phyloP scores from a whole-genome alignment of 768 basidiomycete genomes.

The Pulveroboletus sp. region DNA sequence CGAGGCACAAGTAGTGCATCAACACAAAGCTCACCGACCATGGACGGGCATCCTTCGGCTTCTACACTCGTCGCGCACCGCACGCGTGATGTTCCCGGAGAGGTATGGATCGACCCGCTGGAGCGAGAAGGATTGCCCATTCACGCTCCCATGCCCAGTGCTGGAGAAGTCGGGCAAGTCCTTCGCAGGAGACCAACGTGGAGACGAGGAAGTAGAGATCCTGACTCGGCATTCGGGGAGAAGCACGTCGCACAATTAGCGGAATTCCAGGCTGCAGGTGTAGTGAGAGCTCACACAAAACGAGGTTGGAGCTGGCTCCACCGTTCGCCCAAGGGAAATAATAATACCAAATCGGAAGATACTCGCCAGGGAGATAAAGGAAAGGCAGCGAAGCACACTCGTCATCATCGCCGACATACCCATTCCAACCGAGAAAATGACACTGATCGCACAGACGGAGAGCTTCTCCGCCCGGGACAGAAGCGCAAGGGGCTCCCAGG shows the following conservation, averaged over 20 bases:
- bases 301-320: constrained; percentile 24
- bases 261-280: constrained; percentile 36
- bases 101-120: constrained; percentile 55
- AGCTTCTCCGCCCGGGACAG: constrained; percentile 5
- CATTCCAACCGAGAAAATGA: constrained; percentile 13
- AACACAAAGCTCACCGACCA: constrained; percentile 9
- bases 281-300: constrained; percentile 44
- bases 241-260: constrained; percentile 29
- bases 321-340: constrained; percentile 4
- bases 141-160: constrained; percentile 27
- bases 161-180: background rate
- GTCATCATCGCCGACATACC: constrained; percentile 1
- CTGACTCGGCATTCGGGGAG: constrained; percentile 2
- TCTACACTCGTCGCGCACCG: constrained; percentile 21
- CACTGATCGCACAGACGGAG: background rate
- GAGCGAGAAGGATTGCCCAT: constrained; percentile 65
- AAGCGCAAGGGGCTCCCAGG: constrained; percentile 17
- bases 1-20: constrained; percentile 3
- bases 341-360: background rate
- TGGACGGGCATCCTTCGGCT: constrained; percentile 4
- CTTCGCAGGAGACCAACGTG: constrained; percentile 20
- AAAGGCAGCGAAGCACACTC: constrained; percentile 3
- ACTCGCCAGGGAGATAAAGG: constrained; percentile 1
- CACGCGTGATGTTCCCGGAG: constrained; percentile 44
- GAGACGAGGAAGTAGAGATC: constrained; percentile 10